Base-by-base conservation (phyloP, 495 filamentous ascomycete genomes). In the Oidiodendron maius region DNA sequence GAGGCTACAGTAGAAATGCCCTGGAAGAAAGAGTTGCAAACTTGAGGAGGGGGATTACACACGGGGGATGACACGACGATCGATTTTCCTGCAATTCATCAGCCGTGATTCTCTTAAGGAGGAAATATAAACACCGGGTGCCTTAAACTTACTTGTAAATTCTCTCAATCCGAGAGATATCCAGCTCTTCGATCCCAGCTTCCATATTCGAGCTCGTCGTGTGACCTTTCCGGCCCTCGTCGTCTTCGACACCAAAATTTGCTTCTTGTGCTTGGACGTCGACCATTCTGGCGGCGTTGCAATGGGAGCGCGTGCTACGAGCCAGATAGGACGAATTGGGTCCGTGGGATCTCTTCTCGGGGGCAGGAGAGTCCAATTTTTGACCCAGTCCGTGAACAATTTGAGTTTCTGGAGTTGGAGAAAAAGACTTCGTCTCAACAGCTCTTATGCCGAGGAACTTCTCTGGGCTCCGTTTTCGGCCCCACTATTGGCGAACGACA, bases 51-150 rank as follows among this genome's bases (percentile, higher is more conserved):
- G n/a, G 26, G 13, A 20, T 38, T 34, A 37, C 39, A n/a, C 30
- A 57, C 54, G 53, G 44, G 89, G 87, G 51, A 95, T 85, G 61
- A 95, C 91, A 37, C 89, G 82, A 9, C 71, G 71, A 58, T 95
- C 89, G 46, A 95, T 71, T 63, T 93, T 95, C 49, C 77, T 81
- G 40, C 26, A 30, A 12, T 5, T 12, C 26, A n/a, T n/a, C n/a
- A n/a, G n/a, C n/a, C n/a, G n/a, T n/a, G n/a, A 21, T 13, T 46
- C 17, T 44, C 38, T 44, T 25, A 10, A 20, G n/a, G 13, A 30
- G 13, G n/a, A n/a, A n/a, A n/a, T n/a, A n/a, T n/a, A n/a, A n/a
- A n/a, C n/a, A n/a, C n/a, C n/a, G n/a, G n/a, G n/a, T n/a, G n/a
- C n/a, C n/a, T n/a, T 35, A 26, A 17, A 58, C 66, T 55, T 55